Conservation (phyloP, 441 rosid genomes). For the Pelargonium citronellum region DNA sequence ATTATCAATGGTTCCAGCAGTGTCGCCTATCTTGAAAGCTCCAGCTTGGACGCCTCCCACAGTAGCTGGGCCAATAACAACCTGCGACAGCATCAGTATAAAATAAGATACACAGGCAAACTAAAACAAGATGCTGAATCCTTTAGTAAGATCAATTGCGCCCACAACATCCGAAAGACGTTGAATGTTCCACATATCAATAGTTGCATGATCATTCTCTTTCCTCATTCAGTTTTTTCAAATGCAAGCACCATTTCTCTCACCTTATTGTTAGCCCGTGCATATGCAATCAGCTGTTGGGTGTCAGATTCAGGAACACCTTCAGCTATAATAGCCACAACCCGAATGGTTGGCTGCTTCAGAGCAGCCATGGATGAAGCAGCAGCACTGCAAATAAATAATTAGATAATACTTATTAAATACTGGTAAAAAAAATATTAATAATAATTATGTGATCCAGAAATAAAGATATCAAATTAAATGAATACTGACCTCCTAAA, state of each 20-base stretch:
- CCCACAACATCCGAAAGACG: too few relatives aligned
- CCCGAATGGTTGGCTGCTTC: conserved; percentile 87
- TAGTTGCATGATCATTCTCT: neutral
- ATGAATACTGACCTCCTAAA: conserved; percentile 58
- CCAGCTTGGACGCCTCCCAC: conserved; percentile 98
- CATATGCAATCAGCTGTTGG: conserved; percentile 81
- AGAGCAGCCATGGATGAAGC: conserved; percentile 93
- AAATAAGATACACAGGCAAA: conserved; percentile 14
- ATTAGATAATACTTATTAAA: conserved; percentile 1
- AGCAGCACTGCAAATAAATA: conserved; percentile 61
- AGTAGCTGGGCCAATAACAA: conserved; percentile 98
- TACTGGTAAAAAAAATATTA: neutral
- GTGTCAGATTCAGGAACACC: conserved; percentile 96
- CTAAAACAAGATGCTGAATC: conserved; percentile 6
- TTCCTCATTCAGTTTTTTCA: conserved; percentile 11
- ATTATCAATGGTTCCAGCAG: conserved; percentile 96
- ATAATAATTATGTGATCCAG: neutral
- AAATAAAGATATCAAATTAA: neutral
- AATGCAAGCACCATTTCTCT: conserved; percentile 13
- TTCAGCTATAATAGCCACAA: conserved; percentile 93
- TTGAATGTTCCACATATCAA: too few relatives aligned
- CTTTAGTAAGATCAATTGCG: conserved; percentile 3
- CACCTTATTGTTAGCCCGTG: conserved; percentile 90
- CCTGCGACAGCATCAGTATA: conserved; percentile 40
- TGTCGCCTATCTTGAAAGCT: conserved; percentile 95